Evolutionary conservation across 2,329 filamentous ascomycete genomes (phyloP), one percentile per base, ranked within the genome.

Genomic region (Fusarium sp.): DNA sequence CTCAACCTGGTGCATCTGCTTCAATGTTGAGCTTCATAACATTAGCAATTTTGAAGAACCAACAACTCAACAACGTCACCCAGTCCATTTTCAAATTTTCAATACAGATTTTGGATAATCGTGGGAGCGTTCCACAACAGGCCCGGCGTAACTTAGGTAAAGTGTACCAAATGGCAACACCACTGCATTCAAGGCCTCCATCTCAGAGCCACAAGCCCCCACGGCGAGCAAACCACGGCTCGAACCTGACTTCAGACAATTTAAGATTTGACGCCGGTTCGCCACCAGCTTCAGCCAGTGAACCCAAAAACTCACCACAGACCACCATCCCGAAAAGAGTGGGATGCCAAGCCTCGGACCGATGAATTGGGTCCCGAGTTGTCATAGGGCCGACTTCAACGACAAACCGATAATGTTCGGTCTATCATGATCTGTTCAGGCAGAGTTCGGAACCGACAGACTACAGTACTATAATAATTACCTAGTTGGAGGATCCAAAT

Each of bases 231-330:
- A 65, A 66, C 71, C 61, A 70, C 49, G 47, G 56, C 70, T 67
- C 38, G 27, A 55, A 54, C 33, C 35, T 59, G 49, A 53, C 33
- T 47, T 65, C 56, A 42, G 44, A 58, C 50, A 49, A 50, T 63
- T 72, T 70, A 73, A 68, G 74, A 65, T 76, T 76, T 68, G 64
- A 62, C 72, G 65, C 74, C 74, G 69, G 52, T 47, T 67, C 61
- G 62, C 72, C 72, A 76, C 72, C 62, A 71, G 56, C 55, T 57
- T 55, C 42, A 70, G 35, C 47, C 56, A 68, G 52, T 41, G 60
- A 72, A 65, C 67, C 53, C 59, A 53, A 50, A 56, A 62, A 56
- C 20, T 46, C 44, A 56, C 33, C 55, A 61, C 44, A 45, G 60
- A 66, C 60, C 47, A 52, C 25, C 35, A 70, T 47, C 57, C 45